Evolutionary conservation across 2,329 filamentous ascomycete genomes (phyloP).

Genomic region (Curvularia sp.): DNA sequence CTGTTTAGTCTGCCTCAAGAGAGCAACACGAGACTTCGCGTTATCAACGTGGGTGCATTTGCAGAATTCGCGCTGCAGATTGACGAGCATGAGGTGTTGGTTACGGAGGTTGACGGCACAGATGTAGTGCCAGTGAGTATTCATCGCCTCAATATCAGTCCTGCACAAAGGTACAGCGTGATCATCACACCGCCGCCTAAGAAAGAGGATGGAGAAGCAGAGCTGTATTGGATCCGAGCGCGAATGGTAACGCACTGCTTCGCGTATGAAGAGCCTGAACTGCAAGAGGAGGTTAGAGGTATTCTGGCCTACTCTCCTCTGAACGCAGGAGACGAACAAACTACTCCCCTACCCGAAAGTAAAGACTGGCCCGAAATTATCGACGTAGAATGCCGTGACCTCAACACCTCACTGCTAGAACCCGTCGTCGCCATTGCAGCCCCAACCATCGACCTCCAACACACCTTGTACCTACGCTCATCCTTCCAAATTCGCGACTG

Average conservation of each 20-base stretch:
- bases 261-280: constrained; percentile 58
- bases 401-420: constrained; percentile 56
- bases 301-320: constrained; percentile 55
- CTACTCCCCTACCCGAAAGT: constrained; percentile 46
- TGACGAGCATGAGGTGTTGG: constrained; percentile 50
- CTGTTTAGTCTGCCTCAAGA: constrained; percentile 50
- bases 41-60: constrained; percentile 63
- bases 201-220: constrained; percentile 21
- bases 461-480: constrained; percentile 59
- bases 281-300: constrained; percentile 58
- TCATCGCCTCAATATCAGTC: constrained; percentile 64
- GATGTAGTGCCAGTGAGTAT: constrained; percentile 60
- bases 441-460: constrained; percentile 58
- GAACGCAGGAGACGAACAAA: neutral
- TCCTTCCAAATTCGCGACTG: constrained; percentile 68
- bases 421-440: constrained; percentile 55
- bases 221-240: constrained; percentile 59
- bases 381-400: constrained; percentile 60
- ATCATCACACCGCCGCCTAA: constrained; percentile 62
- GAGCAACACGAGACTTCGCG: constrained; percentile 71
- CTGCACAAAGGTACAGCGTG: constrained; percentile 74
- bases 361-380: constrained; percentile 60
- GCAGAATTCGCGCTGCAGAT: constrained; percentile 54
- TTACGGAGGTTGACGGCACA: constrained; percentile 52
- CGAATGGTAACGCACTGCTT: constrained; percentile 68